phyloP scores from a whole-genome alignment of 768 basidiomycete species.

The Cubamyces lactineus region DNA sequence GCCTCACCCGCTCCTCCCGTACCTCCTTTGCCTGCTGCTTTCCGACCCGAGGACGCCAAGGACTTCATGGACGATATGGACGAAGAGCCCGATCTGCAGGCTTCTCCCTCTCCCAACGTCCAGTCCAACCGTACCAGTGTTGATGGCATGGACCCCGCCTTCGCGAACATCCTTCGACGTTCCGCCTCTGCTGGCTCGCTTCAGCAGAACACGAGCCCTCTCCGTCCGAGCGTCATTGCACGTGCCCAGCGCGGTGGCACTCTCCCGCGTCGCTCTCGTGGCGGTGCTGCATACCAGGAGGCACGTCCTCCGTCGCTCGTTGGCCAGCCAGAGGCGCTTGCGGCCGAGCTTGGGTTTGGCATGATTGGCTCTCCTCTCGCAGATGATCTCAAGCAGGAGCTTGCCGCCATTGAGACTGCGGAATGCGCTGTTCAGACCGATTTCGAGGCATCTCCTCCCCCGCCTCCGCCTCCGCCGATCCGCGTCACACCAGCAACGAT shows the following conservation, averaged over 20 bases:
- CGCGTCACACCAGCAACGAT: conserved; percentile 34
- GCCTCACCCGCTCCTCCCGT: conserved; percentile 36
- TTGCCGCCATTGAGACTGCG: conserved; percentile 45
- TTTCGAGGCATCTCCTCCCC: conserved; percentile 40
- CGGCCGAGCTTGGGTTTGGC: conserved; percentile 54
- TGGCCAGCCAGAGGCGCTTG: conserved; percentile 71
- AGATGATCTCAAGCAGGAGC: conserved; percentile 42
- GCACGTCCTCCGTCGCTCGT: conserved; percentile 72
- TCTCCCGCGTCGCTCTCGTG: conserved; percentile 56
- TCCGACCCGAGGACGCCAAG: conserved; percentile 36
- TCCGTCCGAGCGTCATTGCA: conserved; percentile 60
- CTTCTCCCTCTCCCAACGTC: conserved; percentile 45
- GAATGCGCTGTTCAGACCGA: conserved; percentile 76
- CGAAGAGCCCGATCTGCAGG: conserved; percentile 33
- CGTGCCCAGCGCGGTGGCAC: conserved; percentile 53
- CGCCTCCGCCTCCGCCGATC: conserved; percentile 29
- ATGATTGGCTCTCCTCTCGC: conserved; percentile 46
- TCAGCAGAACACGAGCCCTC: conserved; percentile 57
- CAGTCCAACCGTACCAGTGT: conserved; percentile 70
- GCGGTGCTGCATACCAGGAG: conserved; percentile 72
- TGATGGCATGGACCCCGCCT: conserved; percentile 87
- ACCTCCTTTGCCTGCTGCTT: conserved; percentile 39
- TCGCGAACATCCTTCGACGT: conserved; percentile 77
- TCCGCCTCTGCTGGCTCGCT: conserved; percentile 45
- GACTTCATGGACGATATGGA: conserved; percentile 53